Conservation (phyloP, 1,284 basidiomycete species). For the Xerocomus amazonicus region DNA sequence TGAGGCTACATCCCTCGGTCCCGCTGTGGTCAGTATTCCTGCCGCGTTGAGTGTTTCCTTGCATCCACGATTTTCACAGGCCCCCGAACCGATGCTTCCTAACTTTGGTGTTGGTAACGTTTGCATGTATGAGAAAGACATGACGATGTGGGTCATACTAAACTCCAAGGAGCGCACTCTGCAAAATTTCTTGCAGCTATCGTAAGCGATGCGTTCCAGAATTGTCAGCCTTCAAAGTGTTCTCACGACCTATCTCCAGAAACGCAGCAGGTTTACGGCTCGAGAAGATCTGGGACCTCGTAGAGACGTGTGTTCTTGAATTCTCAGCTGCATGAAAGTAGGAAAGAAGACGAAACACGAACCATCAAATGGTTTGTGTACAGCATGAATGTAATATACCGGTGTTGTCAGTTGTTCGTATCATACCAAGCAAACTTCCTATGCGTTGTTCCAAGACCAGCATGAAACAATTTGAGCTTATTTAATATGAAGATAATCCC, state of each 20-base stretch:
- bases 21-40: conserved; percentile 13
- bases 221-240: not conserved
- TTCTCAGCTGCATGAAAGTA: conserved; percentile 19
- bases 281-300: conserved; percentile 35
- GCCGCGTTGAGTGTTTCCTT: not conserved
- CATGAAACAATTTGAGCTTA: too few species aligned
- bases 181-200: conserved; percentile 26
- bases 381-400: too few species aligned
- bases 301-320: conserved; percentile 31
- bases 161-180: conserved; percentile 37
- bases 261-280: conserved; percentile 21
- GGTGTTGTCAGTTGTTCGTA: too few species aligned
- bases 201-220: conserved; percentile 21
- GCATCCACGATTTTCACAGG: conserved; percentile 15
- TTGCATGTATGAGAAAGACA: conserved; percentile 28
- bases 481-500: too few species aligned
- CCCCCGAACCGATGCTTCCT: conserved; percentile 34
- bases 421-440: too few species aligned
- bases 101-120: conserved; percentile 35
- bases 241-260: conserved; percentile 3
- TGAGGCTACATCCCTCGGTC: conserved; percentile 15
- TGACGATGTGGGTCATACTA: conserved; percentile 30
- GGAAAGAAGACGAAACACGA: not conserved
- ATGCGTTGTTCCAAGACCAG: too few species aligned
- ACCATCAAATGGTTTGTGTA: too few species aligned